Base-by-base conservation (phyloP, 768 basidiomycete genomes). In the Boletus rufocinnamomeus region DNA sequence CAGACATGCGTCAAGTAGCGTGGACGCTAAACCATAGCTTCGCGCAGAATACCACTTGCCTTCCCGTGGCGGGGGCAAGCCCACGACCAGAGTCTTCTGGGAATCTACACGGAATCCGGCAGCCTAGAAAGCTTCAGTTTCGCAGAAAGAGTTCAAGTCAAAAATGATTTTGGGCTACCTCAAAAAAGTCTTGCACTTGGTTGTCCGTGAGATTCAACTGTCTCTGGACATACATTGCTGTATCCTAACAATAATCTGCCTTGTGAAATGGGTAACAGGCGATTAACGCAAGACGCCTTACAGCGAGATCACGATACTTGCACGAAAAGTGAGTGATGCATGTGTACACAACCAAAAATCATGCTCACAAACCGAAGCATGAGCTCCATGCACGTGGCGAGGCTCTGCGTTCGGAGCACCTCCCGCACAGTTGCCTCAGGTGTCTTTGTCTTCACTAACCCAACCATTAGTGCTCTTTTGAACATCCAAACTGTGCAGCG, bases 131-230 rank as follows among this genome's bases (percentile, higher is more conserved):
- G 7, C 25, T 9, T 43, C 28, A 52, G 47, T 54, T 45, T 49
- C 5, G 32, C 25, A 49, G 32, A 2, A n/a, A 32, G 9, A 6
- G 10, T 25, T 11, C 40, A 28, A 27, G 28, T 5, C 11, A 17
- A 7, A 41, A 27, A 11, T 21, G 27, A 54, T 45, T 34, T 46
- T 21, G 17, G 5, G 63, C 5, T 56, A 79, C 80, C 68, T 77
- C 80, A 7, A 82, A 72, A 56, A 80, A 81, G 59, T 82, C 80
- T 59, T 81, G 81, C 6, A 76, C 65, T 56, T 76, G 72, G 3
- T 52, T 62, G 21, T 81, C 75, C 11, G 74, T 69, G 4, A 82
- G 70, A 45, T 64, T 63, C 23, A 77, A 59, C 56, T 82, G 81
- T 30, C 73, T 71, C 57, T 79, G 77, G 2, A 80, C 63, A 52